Conservation (phyloP, 2,329 filamentous ascomycete species). For the Fusarium nisikadoi region DNA sequence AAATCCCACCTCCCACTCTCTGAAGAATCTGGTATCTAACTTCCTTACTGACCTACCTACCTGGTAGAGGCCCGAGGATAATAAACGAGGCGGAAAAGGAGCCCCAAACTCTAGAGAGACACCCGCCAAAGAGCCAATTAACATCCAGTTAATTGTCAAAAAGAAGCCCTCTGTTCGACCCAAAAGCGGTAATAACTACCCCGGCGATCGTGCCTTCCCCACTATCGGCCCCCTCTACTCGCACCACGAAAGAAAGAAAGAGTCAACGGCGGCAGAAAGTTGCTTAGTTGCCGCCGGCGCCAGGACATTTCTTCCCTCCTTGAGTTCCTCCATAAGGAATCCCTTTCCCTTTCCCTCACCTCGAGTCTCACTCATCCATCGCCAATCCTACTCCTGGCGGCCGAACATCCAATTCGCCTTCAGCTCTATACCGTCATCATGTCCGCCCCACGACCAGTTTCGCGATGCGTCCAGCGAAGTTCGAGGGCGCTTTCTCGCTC, state of each 20-base stretch:
- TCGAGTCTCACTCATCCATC: neutral
- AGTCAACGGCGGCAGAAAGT: slow-evolving; percentile 33
- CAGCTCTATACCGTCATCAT: slow-evolving; percentile 39
- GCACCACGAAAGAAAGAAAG: slow-evolving; percentile 9
- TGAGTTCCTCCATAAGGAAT: slow-evolving; percentile 11
- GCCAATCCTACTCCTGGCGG: slow-evolving; percentile 7
- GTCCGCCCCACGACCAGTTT: slow-evolving; percentile 52
- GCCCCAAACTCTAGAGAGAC: slow-evolving; percentile 6
- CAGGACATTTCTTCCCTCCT: slow-evolving; percentile 6
- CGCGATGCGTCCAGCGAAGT: slow-evolving; percentile 54
- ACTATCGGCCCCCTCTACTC: slow-evolving; percentile 22
- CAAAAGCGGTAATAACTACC: slow-evolving; percentile 17
- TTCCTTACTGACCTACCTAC: neutral
- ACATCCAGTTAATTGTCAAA: slow-evolving; percentile 40
- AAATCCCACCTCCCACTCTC: neutral
- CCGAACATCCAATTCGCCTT: slow-evolving; percentile 41
- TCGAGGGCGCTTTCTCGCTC: slow-evolving; percentile 48
- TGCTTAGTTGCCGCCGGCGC: slow-evolving; percentile 31
- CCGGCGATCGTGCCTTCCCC: slow-evolving; percentile 19
- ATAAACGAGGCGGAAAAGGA: neutral
- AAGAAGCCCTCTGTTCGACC: slow-evolving; percentile 1
- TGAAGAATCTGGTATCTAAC: neutral
- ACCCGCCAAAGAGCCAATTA: slow-evolving; percentile 37
- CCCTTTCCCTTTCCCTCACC: neutral
- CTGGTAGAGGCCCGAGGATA: slow-evolving; percentile 9